Evolutionary conservation across 148 eudicot genomes (phyloP), one percentile per base, ranked within the genome.

Genomic region (Rhododendron vialii): DNA sequence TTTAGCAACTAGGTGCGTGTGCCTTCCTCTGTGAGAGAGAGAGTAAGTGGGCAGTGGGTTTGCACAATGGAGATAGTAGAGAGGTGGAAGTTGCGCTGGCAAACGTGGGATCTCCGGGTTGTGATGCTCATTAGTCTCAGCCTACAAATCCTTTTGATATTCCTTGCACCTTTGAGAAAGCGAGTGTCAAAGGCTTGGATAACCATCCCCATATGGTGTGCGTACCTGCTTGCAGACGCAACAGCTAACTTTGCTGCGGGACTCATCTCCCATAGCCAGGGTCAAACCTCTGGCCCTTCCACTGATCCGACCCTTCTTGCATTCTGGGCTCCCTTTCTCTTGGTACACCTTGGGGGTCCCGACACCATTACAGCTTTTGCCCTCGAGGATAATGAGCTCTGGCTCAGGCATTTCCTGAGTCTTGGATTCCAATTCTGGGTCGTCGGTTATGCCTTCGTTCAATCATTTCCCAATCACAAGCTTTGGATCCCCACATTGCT

Each of bases 341-440:
- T 90, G 26, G 77, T 87, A 6, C 92, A 90, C 84, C 89, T 90
- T 13, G 92, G 92, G n/a, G 91, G 92, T 12, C 89, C 88, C 6
- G 89, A 90, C 83, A 80, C 92, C 61, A 87, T 90, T 47, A 88
- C 91, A 10, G 90, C 89, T 17, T 85, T 87, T 47, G 85, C 92
- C 7, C 48, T 86, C 0, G 87, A 84, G 33, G 92, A 91, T n/a
- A 91, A 91, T 22, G 92, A 90, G 88, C 88, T 92, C 36, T 89
- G 95, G 93, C 85, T 79, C n/a, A 84, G 92, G 20, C 88, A 86
- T 81, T 20, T 85, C 55, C 89, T 89, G 13, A 86, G 86, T 12
- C 78, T 93, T 4, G 4, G 74, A 12, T 75, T 83, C 75, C 95
- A 93, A 82, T 47, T 77, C 20, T 11, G 61, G 28, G 84, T 86